Evolutionary conservation across 768 basidiomycete species (phyloP).

Genomic region (Russula sp.): DNA sequence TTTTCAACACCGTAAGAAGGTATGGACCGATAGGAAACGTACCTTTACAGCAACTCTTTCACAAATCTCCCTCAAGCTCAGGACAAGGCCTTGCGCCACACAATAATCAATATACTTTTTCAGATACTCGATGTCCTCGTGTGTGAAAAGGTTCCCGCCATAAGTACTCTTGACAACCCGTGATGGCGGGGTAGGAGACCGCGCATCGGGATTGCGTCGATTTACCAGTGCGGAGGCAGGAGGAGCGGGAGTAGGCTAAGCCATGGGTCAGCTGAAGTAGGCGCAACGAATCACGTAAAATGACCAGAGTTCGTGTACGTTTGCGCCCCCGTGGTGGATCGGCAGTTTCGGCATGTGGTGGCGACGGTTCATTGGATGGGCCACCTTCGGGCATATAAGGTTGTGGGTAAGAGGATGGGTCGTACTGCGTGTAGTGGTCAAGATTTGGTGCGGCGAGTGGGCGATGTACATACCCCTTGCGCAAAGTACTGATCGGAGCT

Average conservation of each 20-base stretch:
- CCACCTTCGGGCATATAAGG: conserved; percentile 50
- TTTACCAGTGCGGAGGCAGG: conserved; percentile 63
- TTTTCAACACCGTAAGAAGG: neutral
- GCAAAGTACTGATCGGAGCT: conserved; percentile 52
- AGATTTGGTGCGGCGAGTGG: neutral
- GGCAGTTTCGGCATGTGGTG: conserved; percentile 21
- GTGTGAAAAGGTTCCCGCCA: conserved; percentile 81
- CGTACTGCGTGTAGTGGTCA: conserved; percentile 38
- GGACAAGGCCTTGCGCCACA: conserved; percentile 77
- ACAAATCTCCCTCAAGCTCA: conserved; percentile 81
- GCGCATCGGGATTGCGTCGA: conserved; percentile 57
- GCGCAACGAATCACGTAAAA: neutral
- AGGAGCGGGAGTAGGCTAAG: conserved; percentile 55
- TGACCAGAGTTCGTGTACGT: conserved; percentile 54
- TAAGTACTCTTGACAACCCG: conserved; percentile 86
- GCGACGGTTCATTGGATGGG: conserved; percentile 37
- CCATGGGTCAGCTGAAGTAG: conserved; percentile 13
- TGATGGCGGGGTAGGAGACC: conserved; percentile 79
- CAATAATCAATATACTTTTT: conserved; percentile 90
- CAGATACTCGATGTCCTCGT: conserved; percentile 76
- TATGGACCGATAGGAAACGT: conserved; percentile 17
- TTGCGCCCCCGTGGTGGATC: conserved; percentile 60
- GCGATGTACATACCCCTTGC: conserved; percentile 39
- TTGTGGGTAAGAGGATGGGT: conserved; percentile 50
- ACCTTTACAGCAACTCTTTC: conserved; percentile 83